Evolutionary conservation across 139 green algal genomes (phyloP).

Genomic region (Nannochloris sp.): DNA sequence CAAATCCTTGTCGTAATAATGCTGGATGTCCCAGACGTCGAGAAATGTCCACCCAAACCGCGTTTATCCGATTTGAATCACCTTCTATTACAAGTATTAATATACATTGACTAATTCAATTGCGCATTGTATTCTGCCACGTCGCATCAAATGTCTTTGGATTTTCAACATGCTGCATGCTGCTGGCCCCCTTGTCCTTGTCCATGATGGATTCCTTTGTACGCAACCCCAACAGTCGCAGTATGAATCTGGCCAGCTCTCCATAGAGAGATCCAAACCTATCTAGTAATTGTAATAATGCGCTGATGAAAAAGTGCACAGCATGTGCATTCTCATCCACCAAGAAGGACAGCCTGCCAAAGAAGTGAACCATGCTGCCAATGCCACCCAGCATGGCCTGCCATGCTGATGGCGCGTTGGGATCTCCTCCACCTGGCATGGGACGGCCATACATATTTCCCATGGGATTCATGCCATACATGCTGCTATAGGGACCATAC

Average conservation of each 20-base stretch:
- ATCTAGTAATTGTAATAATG: slow-evolving; percentile 91
- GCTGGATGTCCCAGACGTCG: not conserved
- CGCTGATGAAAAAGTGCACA: slow-evolving; percentile 96
- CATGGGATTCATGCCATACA: slow-evolving; percentile 23
- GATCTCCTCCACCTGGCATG: slow-evolving; percentile 34
- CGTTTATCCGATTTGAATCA: too few relatives aligned
- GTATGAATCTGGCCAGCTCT: slow-evolving; percentile 86
- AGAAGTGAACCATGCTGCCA: slow-evolving; percentile 76
- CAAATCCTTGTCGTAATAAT: not conserved
- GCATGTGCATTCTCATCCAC: slow-evolving; percentile 98
- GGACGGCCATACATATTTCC: slow-evolving; percentile 32
- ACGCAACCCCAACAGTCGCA: slow-evolving; percentile 70
- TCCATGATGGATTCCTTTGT: not conserved
- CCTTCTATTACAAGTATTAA: too few relatives aligned
- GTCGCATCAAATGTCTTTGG: too few relatives aligned
- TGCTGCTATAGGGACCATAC: slow-evolving; percentile 7
- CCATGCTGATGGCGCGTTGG: slow-evolving; percentile 55
- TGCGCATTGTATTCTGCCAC: too few relatives aligned
- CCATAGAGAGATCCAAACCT: slow-evolving; percentile 83
- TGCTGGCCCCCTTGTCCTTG: too few relatives aligned
- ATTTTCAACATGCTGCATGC: too few relatives aligned
- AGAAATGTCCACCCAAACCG: too few relatives aligned
- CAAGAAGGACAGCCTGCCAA: slow-evolving; percentile 90
- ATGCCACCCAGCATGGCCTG: slow-evolving; percentile 47
- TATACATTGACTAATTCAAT: too few relatives aligned